A percentile compares a stretch with the other conserved stretches of the same genome.
phyloP scores from a whole-genome alignment of 164 flowering plant genomes.

The Houttuynia cordata region DNA sequence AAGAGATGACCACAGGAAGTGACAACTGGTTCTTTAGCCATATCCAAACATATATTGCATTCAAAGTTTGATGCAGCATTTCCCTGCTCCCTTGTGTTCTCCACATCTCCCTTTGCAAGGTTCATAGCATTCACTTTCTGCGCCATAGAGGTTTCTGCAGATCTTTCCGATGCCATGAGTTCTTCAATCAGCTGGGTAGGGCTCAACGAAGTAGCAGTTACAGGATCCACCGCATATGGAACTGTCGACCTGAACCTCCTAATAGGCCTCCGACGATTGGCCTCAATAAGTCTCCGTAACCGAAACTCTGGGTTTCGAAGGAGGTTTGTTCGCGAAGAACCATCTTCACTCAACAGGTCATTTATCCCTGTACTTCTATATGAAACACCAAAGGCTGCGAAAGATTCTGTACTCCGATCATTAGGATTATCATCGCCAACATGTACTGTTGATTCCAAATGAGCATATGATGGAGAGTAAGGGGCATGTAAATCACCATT shows the following conservation, averaged over 20 bases:
- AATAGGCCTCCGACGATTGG: constrained; percentile 7
- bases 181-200: constrained; percentile 4
- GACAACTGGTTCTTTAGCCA: constrained; percentile 28
- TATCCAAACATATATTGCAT: constrained; percentile 28
- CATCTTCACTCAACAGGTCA: constrained; percentile 1
- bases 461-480: constrained; percentile 9
- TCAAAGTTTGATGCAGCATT: constrained; percentile 16
- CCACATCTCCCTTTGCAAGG: constrained; percentile 2
- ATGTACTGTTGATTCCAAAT: neutral
- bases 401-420: neutral
- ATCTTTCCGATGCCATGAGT: constrained; percentile 6
- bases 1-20: constrained; percentile 31
- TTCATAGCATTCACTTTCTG: constrained; percentile 6
- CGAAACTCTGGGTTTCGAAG: constrained; percentile 12
- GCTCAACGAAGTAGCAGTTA: constrained; percentile 4
- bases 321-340: constrained; percentile 2
- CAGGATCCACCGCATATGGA: constrained; percentile 9
- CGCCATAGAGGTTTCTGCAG: constrained; percentile 7
- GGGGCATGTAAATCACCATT: constrained; percentile 4
- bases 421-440: constrained; percentile 1
- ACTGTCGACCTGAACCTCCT: constrained; percentile 15
- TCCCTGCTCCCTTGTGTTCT: constrained; percentile 10
- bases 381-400: constrained; percentile 1
- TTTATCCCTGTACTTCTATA: neutral
- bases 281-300: constrained; percentile 14